Base-by-base conservation (phyloP, 2,329 filamentous ascomycete genomes). In the Apiospora sp. region DNA sequence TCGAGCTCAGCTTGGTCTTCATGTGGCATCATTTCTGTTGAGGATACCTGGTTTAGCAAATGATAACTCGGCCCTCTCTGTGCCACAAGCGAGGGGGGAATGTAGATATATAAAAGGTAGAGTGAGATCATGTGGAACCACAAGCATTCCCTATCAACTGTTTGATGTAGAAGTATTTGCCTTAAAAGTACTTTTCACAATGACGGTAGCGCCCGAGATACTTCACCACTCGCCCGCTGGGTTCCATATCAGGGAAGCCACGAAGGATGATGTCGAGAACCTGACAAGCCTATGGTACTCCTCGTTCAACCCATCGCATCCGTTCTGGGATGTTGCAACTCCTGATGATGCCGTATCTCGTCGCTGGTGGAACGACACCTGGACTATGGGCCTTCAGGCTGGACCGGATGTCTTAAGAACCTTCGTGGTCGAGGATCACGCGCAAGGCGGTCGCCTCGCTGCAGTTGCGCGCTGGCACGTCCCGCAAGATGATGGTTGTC, bases 391-490 rank as follows among this genome's bases (percentile, higher is more conserved):
- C 37, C 71, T 75, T 16, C 7, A 46, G 16, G 68, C 74, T 13
- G 73, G 74, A 27, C 64, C 70, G 1, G 44, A 41, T 16, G 67
- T 73, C 37, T 64, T 73, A 22, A 73, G 48, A 64, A 74, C 74
- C 1, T 75, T 75, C 19, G 74, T 75, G 6, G 70, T 75, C n/a
- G 74, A 75, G 51, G 68, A 72, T 22, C 34, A 74, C 7, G 61
- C 71, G 3, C 51, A 64, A 22, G 71, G 10, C 2, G 70, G 68
- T 19, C 68, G 67, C 37, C 30, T 75, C 12, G 71, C 73, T 22
- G 74, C 73, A 10, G 71, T 75, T 24, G 34, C 70, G 16, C 71
- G 74, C 41, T 74, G 71, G 70, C 51, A 74, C 41, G 70, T 73
- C 13, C 74, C 74, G 4, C 73, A 75, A 34, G 71, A 22, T 10